Evolutionary conservation across 2,329 filamentous ascomycete genomes (phyloP).

Genomic region (Talaromyces atroroseus): DNA sequence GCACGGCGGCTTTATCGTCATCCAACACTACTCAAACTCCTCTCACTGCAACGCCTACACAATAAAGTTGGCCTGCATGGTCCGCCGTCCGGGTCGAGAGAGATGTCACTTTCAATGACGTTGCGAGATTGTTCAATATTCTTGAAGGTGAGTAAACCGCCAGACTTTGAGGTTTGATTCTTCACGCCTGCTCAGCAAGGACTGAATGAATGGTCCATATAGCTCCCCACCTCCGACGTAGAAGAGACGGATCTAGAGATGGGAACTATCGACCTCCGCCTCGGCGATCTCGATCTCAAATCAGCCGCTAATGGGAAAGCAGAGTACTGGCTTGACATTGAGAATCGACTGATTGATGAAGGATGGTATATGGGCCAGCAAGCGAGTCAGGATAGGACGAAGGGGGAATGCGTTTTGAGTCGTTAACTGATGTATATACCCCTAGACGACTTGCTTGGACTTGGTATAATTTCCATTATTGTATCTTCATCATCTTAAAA

Average conservation of each 20-base stretch:
- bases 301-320: conserved; percentile 58
- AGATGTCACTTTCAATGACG: conserved; percentile 69
- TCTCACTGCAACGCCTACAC: conserved; percentile 29
- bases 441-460: too few relatives aligned
- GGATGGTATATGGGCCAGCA: conserved; percentile 60
- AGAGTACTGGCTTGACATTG: conserved; percentile 61
- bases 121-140: conserved; percentile 74
- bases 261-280: conserved; percentile 44
- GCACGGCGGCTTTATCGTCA: conserved; percentile 31
- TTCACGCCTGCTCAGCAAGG: neutral
- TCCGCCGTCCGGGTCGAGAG: conserved; percentile 30
- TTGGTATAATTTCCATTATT: neutral
- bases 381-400: conserved; percentile 16
- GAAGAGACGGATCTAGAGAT: neutral
- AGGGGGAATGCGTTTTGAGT: conserved; percentile 31
- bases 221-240: neutral
- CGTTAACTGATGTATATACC: conserved; percentile 4
- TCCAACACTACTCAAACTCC: conserved; percentile 30
- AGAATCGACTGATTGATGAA: conserved; percentile 57
- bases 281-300: conserved; percentile 76
- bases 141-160: conserved; percentile 48
- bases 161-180: neutral
- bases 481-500: neutral
- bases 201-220: neutral
- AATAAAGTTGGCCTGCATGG: conserved; percentile 32